Conservation (phyloP, 306 rosid genomes). For the Cyclanthera cordifolia region DNA sequence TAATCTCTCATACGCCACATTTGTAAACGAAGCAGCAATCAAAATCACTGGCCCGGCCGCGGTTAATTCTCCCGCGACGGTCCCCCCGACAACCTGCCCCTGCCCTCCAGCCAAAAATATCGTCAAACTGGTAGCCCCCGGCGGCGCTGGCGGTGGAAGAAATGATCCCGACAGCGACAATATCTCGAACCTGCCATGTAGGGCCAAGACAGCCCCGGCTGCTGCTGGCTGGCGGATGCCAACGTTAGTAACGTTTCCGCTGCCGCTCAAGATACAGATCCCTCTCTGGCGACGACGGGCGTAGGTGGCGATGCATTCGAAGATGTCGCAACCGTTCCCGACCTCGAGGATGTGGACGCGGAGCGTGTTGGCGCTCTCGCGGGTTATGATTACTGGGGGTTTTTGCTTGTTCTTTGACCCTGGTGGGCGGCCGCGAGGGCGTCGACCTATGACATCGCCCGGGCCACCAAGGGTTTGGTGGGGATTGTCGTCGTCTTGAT, state of each 20-base stretch:
- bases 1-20: constrained; percentile 18
- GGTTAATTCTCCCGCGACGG: constrained; percentile 12
- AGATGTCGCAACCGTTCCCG: constrained; percentile 8
- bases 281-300: constrained; percentile 18
- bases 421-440: constrained; percentile 15
- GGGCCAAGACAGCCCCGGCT: constrained; percentile 7
- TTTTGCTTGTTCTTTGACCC: constrained; percentile 14
- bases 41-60: constrained; percentile 15
- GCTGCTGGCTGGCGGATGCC: constrained; percentile 12
- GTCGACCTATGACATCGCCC: constrained; percentile 2
- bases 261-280: constrained; percentile 19
- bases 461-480: background rate
- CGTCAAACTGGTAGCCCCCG: constrained; percentile 15
- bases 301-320: constrained; percentile 7
- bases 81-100: constrained; percentile 18
- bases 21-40: constrained; percentile 17
- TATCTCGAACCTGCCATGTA: constrained; percentile 22
- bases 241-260: constrained; percentile 12
- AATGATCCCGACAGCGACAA: constrained; percentile 16
- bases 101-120: constrained; percentile 16
- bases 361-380: constrained; percentile 17
- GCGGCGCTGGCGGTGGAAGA: constrained; percentile 15
- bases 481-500: background rate
- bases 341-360: constrained; percentile 18
- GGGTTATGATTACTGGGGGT: constrained; percentile 15